Evolutionary conservation across 2,329 filamentous ascomycete genomes (phyloP).

Genomic region (Pyrenophora graminea): DNA sequence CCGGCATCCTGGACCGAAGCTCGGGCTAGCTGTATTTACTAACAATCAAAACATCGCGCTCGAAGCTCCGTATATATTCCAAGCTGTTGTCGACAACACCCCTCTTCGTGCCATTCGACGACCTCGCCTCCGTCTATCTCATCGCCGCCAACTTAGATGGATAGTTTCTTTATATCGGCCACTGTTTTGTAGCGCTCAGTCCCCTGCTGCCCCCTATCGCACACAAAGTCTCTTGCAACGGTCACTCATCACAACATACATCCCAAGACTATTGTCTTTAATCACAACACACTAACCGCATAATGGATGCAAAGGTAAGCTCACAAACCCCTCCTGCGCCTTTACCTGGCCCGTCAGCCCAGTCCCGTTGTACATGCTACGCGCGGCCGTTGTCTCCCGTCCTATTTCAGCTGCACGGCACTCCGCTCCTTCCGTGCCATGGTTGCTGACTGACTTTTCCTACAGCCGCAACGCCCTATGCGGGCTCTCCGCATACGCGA

Average conservation of each 20-base stretch:
- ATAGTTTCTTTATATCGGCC: conserved; percentile 46
- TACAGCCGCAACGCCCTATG: conserved; percentile 70
- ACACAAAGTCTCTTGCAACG: conserved; percentile 19
- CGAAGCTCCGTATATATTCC: conserved; percentile 31
- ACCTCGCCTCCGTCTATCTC: conserved; percentile 43
- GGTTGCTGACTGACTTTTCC: conserved; percentile 23
- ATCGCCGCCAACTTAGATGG: conserved; percentile 48
- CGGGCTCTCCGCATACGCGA: conserved; percentile 66
- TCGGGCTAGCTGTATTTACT: conserved; percentile 7
- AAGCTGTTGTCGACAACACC: conserved; percentile 31
- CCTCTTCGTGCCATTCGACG: conserved; percentile 32
- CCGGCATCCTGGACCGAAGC: conserved; percentile 8
- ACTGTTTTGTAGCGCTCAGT: conserved; percentile 42
- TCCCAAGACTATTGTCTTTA: conserved; percentile 20
- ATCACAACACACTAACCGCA: conserved; percentile 29
- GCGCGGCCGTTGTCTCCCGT: too few relatives aligned
- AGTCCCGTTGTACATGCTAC: background rate
- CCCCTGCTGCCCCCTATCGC: conserved; percentile 35
- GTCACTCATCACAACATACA: conserved; percentile 24
- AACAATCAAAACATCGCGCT: background rate
- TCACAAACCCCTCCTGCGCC: background rate
- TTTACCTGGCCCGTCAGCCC: conserved; percentile 3
- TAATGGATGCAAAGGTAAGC: conserved; percentile 53
- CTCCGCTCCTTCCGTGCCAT: conserved; percentile 1
- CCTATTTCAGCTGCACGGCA: background rate